Conservation (phyloP, 768 basidiomycete species). For the Rhizopogon sp. region DNA sequence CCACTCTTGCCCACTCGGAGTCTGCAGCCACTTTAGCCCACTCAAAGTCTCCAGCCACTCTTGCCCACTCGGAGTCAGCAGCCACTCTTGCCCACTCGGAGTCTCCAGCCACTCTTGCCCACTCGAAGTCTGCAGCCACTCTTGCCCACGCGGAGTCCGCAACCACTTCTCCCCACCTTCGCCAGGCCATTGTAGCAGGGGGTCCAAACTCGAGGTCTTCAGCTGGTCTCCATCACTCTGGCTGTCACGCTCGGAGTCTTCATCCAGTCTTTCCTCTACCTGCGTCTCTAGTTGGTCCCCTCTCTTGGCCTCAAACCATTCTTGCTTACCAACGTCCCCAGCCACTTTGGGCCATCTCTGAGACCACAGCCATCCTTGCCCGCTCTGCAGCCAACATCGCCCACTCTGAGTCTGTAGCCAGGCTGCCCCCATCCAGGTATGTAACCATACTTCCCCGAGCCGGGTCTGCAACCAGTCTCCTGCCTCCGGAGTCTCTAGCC, state of each 20-base stretch:
- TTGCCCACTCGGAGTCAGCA: neutral
- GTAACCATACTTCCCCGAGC: neutral
- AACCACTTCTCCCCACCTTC: too few relatives aligned
- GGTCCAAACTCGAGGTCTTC: neutral
- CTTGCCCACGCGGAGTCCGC: too few relatives aligned
- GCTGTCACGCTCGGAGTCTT: too few relatives aligned
- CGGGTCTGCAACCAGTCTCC: neutral
- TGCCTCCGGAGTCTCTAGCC: neutral
- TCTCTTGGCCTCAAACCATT: too few relatives aligned
- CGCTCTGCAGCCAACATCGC: neutral
- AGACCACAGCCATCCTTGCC: neutral
- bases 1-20: neutral
- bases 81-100: neutral
- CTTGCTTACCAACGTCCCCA: too few relatives aligned
- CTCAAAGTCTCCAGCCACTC: neutral
- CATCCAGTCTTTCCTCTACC: too few relatives aligned
- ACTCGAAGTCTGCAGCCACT: too few relatives aligned
- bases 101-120: neutral
- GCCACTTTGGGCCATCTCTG: too few relatives aligned
- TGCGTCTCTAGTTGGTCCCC: too few relatives aligned
- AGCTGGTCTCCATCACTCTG: neutral
- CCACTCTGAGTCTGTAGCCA: too few relatives aligned
- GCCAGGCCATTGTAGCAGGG: too few relatives aligned
- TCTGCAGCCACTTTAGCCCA: neutral
- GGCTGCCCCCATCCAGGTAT: too few relatives aligned